phyloP scores from a whole-genome alignment of 2,329 filamentous ascomycete genomes.

The Pseudogymnoascus sp. region DNA sequence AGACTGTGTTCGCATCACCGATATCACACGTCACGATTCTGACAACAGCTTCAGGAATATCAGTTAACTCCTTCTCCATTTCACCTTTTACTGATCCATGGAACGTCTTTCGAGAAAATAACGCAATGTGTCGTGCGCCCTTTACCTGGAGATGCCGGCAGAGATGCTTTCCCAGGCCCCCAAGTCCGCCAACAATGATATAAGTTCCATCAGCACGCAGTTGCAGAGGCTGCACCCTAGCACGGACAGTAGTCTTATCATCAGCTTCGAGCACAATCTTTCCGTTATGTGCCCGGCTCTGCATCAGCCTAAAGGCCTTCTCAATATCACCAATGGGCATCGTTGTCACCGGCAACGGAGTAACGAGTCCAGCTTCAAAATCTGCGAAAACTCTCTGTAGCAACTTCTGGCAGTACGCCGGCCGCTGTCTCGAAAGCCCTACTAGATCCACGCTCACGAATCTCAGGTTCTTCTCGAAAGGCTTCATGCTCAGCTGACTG shows the following conservation, averaged over 20 bases:
- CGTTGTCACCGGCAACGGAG: background rate
- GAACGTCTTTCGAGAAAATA: constrained; percentile 22
- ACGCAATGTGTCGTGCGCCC: constrained; percentile 33
- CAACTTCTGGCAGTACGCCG: background rate
- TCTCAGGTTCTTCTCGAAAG: background rate
- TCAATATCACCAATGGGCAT: background rate
- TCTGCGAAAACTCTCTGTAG: background rate
- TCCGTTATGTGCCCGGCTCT: background rate
- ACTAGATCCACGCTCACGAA: background rate
- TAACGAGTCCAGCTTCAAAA: background rate
- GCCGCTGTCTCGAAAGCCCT: background rate
- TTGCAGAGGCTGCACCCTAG: constrained; percentile 12
- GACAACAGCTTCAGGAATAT: constrained; percentile 8
- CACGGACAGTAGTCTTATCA: constrained; percentile 12
- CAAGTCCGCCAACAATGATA: constrained; percentile 34
- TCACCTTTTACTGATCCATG: constrained; percentile 15
- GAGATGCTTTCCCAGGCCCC: constrained; percentile 34
- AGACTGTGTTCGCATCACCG: background rate
- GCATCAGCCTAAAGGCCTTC: background rate
- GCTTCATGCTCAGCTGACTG: background rate
- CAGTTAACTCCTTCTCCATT: background rate
- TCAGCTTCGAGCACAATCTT: background rate
- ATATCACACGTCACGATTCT: background rate
- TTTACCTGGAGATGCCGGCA: constrained; percentile 30
- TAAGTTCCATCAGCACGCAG: constrained; percentile 25